These are phyloP conservation scores for Pulveroboletus ravenelii DNA, from an alignment of 768 basidiomycete genomes.

Conservation along the genomic window DNA sequence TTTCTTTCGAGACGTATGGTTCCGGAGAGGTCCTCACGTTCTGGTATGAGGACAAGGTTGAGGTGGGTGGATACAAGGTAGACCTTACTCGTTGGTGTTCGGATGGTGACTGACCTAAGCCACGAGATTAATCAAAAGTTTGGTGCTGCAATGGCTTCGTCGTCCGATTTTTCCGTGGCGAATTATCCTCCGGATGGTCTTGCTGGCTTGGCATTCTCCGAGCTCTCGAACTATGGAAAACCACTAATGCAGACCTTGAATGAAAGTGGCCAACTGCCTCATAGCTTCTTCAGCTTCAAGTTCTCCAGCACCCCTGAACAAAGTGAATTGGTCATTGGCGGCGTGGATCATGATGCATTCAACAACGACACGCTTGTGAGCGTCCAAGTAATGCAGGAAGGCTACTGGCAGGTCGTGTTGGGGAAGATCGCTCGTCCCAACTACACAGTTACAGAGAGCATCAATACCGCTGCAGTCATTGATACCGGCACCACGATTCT, in stretches of 20 bases:
- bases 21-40: conserved; percentile 32
- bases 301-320: conserved; percentile 26
- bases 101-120: background rate
- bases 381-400: conserved; percentile 22
- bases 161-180: background rate
- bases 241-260: conserved; percentile 42
- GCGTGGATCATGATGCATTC: conserved; percentile 44
- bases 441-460: background rate
- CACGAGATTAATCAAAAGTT: conserved; percentile 35
- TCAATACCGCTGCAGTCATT: conserved; percentile 22
- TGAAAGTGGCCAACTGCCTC: conserved; percentile 17
- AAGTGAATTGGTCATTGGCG: conserved; percentile 22
- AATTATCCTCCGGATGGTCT: conserved; percentile 32
- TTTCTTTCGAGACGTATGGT: conserved; percentile 35
- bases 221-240: conserved; percentile 32
- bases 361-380: conserved; percentile 42
- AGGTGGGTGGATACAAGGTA: conserved; percentile 31
- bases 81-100: background rate
- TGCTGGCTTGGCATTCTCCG: conserved; percentile 36
- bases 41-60: conserved; percentile 35
- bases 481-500: conserved; percentile 31
- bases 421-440: conserved; percentile 10
- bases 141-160: background rate
- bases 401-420: conserved; percentile 35
- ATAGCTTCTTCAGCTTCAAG: conserved; percentile 42